phyloP scores from a whole-genome alignment of 306 rosid genomes.

The Cercis canadensis region DNA sequence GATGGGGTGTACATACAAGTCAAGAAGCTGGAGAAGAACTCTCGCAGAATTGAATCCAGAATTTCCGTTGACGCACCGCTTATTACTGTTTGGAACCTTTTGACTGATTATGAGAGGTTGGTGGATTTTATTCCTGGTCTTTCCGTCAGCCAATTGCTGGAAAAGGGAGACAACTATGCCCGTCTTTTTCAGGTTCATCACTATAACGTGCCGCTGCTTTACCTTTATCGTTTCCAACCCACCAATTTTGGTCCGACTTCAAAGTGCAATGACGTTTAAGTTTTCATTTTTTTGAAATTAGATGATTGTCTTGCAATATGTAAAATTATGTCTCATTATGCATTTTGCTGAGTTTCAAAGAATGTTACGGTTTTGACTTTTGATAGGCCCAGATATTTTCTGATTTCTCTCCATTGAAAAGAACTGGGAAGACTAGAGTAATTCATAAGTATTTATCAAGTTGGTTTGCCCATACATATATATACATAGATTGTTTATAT shows the following conservation, averaged over 20 bases:
- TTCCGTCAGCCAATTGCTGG: conserved; percentile 65
- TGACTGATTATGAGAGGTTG: conserved; percentile 86
- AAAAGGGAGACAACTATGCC: conserved; percentile 57
- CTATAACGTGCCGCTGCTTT: neutral
- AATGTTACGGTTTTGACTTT: conserved; percentile 9
- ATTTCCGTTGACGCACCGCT: conserved; percentile 67
- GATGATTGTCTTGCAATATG: conserved; percentile 1
- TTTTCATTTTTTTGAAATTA: conserved; percentile 23
- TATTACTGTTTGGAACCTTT: conserved; percentile 59
- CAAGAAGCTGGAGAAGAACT: conserved; percentile 55
- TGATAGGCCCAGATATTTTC: neutral
- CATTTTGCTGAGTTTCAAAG: neutral
- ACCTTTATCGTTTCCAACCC: neutral
- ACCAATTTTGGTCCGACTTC: neutral
- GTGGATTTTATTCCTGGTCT: conserved; percentile 91
- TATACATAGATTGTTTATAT: conserved; percentile 2
- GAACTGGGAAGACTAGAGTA: conserved; percentile 6
- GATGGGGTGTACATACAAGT: conserved; percentile 63
- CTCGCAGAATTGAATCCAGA: conserved; percentile 68
- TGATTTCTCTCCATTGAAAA: neutral
- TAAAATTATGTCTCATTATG: neutral
- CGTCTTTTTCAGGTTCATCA: conserved; percentile 71
- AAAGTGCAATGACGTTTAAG: too few relatives aligned
- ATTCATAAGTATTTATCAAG: conserved; percentile 1
- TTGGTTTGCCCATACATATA: neutral